Evolutionary conservation across 106 monocot genomes (phyloP).

Genomic region (Cymbidium sinense): DNA sequence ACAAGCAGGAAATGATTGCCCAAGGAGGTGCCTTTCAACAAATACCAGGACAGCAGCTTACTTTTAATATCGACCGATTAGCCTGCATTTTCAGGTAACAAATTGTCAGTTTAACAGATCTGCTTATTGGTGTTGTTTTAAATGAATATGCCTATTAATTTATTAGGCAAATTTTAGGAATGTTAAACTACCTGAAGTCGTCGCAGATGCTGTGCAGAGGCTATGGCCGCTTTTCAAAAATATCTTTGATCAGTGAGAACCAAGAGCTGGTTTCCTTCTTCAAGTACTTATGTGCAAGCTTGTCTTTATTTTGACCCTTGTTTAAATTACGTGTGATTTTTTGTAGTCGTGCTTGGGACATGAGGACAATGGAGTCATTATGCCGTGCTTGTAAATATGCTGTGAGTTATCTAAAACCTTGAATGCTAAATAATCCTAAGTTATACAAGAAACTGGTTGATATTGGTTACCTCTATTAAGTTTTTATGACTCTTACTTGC

Average conservation of each 20-base stretch:
- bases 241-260: constrained; percentile 82
- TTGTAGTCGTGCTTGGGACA: constrained; percentile 89
- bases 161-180: constrained; percentile 38
- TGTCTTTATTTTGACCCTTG: not conserved
- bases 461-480: not conserved
- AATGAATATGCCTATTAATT: constrained; percentile 1
- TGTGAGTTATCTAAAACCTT: constrained; percentile 42
- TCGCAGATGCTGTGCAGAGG: constrained; percentile 66
- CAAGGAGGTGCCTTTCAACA: constrained; percentile 62
- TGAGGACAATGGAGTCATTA: constrained; percentile 92
- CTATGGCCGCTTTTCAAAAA: constrained; percentile 87
- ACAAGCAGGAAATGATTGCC: constrained; percentile 53
- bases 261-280: not conserved
- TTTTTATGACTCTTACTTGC: not conserved
- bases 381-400: constrained; percentile 96
- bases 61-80: constrained; percentile 83
- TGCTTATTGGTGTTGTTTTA: not conserved
- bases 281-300: not conserved
- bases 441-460: not conserved
- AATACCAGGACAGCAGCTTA: constrained; percentile 69
- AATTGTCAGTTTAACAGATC: not conserved
- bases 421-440: not conserved
- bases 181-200: constrained; percentile 75
- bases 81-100: constrained; percentile 81
- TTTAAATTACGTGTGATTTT: not conserved